Base-by-base conservation (phyloP, 164 flowering plant genomes). In the Magnolia sinica region DNA sequence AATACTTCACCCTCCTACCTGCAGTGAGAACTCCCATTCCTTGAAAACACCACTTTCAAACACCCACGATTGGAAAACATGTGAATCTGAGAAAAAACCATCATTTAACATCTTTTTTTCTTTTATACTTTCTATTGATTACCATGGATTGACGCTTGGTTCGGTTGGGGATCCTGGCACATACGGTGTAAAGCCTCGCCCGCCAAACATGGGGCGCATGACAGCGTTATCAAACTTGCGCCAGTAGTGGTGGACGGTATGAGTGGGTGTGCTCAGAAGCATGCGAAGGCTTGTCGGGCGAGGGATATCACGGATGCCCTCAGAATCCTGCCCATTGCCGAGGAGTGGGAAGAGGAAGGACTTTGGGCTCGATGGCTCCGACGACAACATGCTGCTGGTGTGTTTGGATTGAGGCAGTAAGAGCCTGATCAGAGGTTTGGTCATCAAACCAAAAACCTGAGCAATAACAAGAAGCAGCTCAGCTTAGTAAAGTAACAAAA, bases 191-290 rank as follows among this genome's bases (percentile, higher is more conserved):
- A 95, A 95, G n/a, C 98, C 97, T 19, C 97, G 81, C 0, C 98
- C 98, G 23, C 98, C 98, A 81, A 95, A 93, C 74, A 92, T 87
- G 0, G 98, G 98, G 9, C 96, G 83, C 97, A 95, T 95, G 87
- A 90, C 88, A 45, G 90, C 87, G 78, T 95, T 68, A 66, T 93
- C 98, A 58, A 95, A 95, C 77, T 83, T 93, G 68, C 95, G 88
- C 98, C 98, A 95, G 29, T 89, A 93, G 76, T 83, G 80, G 81
- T 95, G 98, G 45, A 91, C 97, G 2, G 90, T 89, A 79, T 78
- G 88, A 18, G 92, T 64, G 7, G 97, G 97, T 7, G 81, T 82
- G 55, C 81, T 74, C 37, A 93, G 76, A 37, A 93, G 88, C 91
- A 86, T 87, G 73, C 93, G 86, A n/a, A 92, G 78, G 73, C 92